Evolutionary conservation across 805 yeast species (phyloP).

Genomic region (Saccharomycopsis amapae): DNA sequence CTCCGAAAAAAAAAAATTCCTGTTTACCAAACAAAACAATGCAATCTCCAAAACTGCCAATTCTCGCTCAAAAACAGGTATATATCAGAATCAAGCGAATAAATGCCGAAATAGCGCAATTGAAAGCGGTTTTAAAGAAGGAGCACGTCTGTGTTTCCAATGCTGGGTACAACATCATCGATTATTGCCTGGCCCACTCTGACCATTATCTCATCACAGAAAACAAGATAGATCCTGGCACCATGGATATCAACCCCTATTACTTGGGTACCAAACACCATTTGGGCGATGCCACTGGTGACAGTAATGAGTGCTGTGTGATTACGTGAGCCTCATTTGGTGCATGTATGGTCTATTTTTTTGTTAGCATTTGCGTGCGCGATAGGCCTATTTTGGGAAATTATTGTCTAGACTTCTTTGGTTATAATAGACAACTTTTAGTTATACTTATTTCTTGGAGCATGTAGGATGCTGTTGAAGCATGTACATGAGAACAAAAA

Average conservation of each 20-base stretch:
- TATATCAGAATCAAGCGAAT: background rate
- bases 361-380: no score
- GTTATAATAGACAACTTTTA: no score
- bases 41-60: no score
- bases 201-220: conserved; percentile 24
- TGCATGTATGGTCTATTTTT: no score
- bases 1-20: no score
- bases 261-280: background rate
- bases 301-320: background rate
- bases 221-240: background rate
- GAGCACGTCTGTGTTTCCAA: background rate
- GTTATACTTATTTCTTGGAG: no score
- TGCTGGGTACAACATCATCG: conserved; percentile 1
- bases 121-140: background rate
- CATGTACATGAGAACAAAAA: no score
- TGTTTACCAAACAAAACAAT: no score
- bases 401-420: no score
- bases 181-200: conserved; percentile 1
- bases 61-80: background rate
- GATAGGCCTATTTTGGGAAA: no score
- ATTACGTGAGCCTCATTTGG: background rate
- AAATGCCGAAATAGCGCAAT: background rate
- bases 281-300: background rate
- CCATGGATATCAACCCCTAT: background rate
- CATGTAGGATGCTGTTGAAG: no score